phyloP scores from a whole-genome alignment of 768 basidiomycete species.

The Cyclocybe cylindracea region DNA sequence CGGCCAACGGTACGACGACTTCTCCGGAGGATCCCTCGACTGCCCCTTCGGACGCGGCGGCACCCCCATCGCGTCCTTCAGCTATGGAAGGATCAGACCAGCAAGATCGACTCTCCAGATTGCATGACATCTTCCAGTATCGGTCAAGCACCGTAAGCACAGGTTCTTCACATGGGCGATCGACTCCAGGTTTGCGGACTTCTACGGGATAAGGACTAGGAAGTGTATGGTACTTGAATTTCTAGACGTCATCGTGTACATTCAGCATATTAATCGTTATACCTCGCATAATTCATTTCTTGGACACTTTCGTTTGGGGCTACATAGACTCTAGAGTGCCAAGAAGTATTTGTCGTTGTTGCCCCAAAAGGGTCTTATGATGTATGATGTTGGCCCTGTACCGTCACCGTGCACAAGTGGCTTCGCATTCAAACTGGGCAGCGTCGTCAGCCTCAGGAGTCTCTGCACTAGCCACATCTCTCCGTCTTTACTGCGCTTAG shows the following conservation, averaged over 20 bases:
- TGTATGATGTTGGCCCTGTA: too few relatives aligned
- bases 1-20: not conserved
- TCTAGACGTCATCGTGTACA: slow-evolving; percentile 6
- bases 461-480: too few relatives aligned
- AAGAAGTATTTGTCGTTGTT: too few relatives aligned
- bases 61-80: slow-evolving; percentile 22
- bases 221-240: slow-evolving; percentile 12
- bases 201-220: slow-evolving; percentile 25
- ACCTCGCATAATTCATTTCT: not conserved
- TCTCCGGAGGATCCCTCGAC: slow-evolving; percentile 11
- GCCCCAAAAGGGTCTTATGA: too few relatives aligned
- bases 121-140: slow-evolving; percentile 86
- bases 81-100: slow-evolving; percentile 28
- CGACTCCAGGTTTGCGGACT: slow-evolving; percentile 28
- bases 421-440: too few relatives aligned
- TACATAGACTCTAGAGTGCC: too few relatives aligned
- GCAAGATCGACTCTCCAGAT: slow-evolving; percentile 69
- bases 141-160: slow-evolving; percentile 62
- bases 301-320: not conserved
- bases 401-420: too few relatives aligned
- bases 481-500: slow-evolving; percentile 5
- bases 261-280: slow-evolving; percentile 4
- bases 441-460: too few relatives aligned
- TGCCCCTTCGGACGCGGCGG: slow-evolving; percentile 30
- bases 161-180: slow-evolving; percentile 41